Conservation (phyloP, 2,329 filamentous ascomycete genomes). For the Triangularia setosa region DNA sequence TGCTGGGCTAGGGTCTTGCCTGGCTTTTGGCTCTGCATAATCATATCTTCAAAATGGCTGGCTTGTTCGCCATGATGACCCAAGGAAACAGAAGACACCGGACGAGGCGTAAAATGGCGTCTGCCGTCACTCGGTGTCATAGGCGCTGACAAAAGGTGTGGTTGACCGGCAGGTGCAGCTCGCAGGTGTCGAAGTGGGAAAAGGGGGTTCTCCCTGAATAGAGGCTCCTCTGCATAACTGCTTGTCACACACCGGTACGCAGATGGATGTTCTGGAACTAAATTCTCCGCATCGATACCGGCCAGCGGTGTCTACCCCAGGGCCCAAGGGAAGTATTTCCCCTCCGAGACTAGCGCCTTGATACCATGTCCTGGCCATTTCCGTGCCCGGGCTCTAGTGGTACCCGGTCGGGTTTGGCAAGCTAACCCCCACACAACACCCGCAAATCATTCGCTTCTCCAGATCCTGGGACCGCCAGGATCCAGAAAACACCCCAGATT, state of each 20-base stretch:
- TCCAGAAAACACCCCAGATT: constrained; percentile 21
- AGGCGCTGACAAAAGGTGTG: not conserved
- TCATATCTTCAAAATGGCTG: not conserved
- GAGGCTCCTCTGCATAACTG: not conserved
- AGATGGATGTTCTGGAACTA: constrained; percentile 14
- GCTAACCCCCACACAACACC: constrained; percentile 28
- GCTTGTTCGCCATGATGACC: not conserved
- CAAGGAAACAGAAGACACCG: not conserved
- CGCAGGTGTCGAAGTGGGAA: not conserved
- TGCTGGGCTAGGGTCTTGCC: not conserved
- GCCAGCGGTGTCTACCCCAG: not conserved
- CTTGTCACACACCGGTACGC: constrained; percentile 6
- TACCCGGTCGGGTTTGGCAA: constrained; percentile 16
- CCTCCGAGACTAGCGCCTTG: constrained; percentile 15
- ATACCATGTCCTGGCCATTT: constrained; percentile 4
- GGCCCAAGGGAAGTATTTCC: constrained; percentile 15
- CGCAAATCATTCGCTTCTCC: constrained; percentile 18
- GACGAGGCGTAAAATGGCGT: not conserved
- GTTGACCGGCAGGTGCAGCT: not conserved
- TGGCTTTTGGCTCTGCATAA: not conserved
- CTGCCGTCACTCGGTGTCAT: not conserved
- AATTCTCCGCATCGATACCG: constrained; percentile 14
- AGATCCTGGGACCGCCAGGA: constrained; percentile 17
- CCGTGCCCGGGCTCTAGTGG: constrained; percentile 9
- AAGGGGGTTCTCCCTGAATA: not conserved